Evolutionary conservation across 208 protist genomes (phyloP).

Genomic region (Acanthamoeba triangularis): DNA sequence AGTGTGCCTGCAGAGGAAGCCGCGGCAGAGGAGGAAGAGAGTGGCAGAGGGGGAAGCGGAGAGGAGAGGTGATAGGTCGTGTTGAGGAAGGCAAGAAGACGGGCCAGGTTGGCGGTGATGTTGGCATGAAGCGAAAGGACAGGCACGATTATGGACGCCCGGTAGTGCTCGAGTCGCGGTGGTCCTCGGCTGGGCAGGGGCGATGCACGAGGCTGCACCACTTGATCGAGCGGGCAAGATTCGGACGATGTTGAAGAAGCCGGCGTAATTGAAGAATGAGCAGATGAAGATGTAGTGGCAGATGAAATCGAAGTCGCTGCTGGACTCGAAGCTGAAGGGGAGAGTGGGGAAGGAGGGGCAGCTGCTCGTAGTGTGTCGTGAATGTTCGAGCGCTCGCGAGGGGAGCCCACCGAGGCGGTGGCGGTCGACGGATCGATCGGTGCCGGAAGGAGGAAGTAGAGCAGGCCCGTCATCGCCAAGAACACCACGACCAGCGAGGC

Average conservation of each 20-base stretch:
- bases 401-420: not conserved
- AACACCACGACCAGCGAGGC: not conserved
- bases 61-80: not conserved
- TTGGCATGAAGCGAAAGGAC: constrained; percentile 27
- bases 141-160: constrained; percentile 4
- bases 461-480: constrained; percentile 16
- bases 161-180: constrained; percentile 1
- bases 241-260: not conserved
- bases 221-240: not conserved
- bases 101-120: constrained; percentile 33
- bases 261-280: not conserved
- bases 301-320: not conserved
- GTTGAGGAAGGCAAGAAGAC: constrained; percentile 53
- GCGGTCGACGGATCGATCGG: not conserved
- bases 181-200: constrained; percentile 25
- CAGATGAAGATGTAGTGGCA: not conserved
- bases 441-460: constrained; percentile 16
- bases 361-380: too few relatives aligned
- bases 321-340: too few relatives aligned
- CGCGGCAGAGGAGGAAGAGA: not conserved
- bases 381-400: not conserved
- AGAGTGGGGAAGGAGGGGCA: too few relatives aligned
- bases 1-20: not conserved
- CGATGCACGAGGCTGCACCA: not conserved
- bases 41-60: not conserved